These are phyloP conservation scores for Saturnispora hagleri DNA, from an alignment of 805 yeast genomes.

Conservation along the genomic window DNA sequence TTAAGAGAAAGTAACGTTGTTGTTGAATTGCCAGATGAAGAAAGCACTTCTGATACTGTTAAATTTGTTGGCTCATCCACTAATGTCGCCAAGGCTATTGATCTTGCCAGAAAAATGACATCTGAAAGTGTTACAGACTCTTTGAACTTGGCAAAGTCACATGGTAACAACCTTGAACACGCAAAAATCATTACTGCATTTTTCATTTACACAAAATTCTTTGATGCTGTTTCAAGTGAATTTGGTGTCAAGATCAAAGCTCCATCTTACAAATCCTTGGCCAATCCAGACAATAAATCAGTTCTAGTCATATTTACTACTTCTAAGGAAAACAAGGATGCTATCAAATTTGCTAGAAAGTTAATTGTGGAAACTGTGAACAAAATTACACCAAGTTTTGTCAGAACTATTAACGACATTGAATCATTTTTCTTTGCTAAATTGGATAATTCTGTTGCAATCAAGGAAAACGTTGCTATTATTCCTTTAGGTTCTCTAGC, in stretches of 20 bases:
- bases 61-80: conserved; percentile 52
- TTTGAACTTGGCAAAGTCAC: conserved; percentile 82
- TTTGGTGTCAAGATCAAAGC: conserved; percentile 36
- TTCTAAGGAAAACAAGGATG: conserved; percentile 33
- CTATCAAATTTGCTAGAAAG: conserved; percentile 55
- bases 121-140: conserved; percentile 51
- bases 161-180: conserved; percentile 68
- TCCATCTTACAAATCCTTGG: conserved; percentile 39
- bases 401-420: conserved; percentile 51
- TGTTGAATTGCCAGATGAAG: conserved; percentile 43
- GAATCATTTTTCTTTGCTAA: conserved; percentile 48
- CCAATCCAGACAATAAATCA: conserved; percentile 29
- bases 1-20: conserved; percentile 47
- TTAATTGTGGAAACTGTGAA: conserved; percentile 68
- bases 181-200: conserved; percentile 67
- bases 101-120: conserved; percentile 50
- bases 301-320: conserved; percentile 60
- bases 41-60: conserved; percentile 37
- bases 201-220: conserved; percentile 44
- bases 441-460: conserved; percentile 37
- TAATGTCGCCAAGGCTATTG: conserved; percentile 53
- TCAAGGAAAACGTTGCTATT: conserved; percentile 41
- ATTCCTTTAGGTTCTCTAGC: conserved; percentile 49
- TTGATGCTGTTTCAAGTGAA: conserved; percentile 35
- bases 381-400: conserved; percentile 56